Evolutionary conservation across 2,329 filamentous ascomycete species (phyloP), one percentile per base, ranked within the genome.

Genomic region (Talaromyces atroroseus): DNA sequence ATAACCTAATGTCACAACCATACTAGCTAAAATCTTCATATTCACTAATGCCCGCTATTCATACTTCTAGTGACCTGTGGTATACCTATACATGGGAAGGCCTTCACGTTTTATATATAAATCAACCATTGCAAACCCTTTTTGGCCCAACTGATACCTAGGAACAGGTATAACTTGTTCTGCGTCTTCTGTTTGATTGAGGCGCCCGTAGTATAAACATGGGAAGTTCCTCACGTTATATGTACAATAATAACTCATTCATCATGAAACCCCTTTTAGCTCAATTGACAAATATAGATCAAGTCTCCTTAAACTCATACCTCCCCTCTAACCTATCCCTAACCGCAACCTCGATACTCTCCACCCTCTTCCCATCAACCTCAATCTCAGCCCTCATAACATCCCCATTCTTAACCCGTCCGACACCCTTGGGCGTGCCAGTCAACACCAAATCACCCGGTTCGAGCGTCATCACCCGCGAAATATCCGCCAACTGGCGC

Each of bases 371-470:
- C 38, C 92, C 92, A 57, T 81, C 79, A 29, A 96, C 84, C 69
- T 83, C 85, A 63, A 97, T 79, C 3, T 91, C 91, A 24, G 89
- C 92, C 61, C 81, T 86, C 82, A 99, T 90, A 32, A 92, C 79
- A 75, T 99, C 92, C 2, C 94, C 94, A 1, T 89, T 85, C 59
- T 85, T 83, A 1, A 96, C 91, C 20, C 86, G 81, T 1, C 94
- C 94, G 1, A 99, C 94, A 12, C 94, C 94, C 76, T 96, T 96
- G 50, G 94, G 94, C 51, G 94, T 99, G 18, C 94, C 94, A n/a
- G 94, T 99, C 64, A 99, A 77, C 49, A 99, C 85, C 67, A 99
- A 86, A 73, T 99, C 94, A 49, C 92, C 94, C 67, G 88, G 84
- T 74, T 95, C 87, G 58, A 99, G 79, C 8, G 90, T 91, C 91